Evolutionary conservation across 176 grass and related monocot genomes (phyloP), one percentile per base, ranked within the genome.

Genomic region (Stipa capillata): DNA sequence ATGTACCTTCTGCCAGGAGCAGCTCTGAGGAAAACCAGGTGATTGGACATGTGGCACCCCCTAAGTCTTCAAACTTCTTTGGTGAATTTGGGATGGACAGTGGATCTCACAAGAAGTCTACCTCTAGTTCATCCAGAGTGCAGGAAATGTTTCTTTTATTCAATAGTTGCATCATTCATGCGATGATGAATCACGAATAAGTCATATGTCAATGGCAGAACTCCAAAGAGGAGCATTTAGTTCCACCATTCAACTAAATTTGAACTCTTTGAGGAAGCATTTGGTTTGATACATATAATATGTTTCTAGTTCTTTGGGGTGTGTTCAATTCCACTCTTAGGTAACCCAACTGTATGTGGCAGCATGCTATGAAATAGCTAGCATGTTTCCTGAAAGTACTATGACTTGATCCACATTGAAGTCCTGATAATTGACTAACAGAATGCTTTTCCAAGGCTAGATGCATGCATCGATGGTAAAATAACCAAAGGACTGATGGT

Each of bases 61-160:
- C 97, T 57, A 99, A 91, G 59, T 94, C 90, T 37, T 91, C 90
- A 17, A 93, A 89, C 84, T 95, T 99, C 76, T 99, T 99, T 83
- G 90, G 85, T 23, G 92, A 99, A 51, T 99, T 89, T 86, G 97
- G 90, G 50, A 99, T 91, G 92, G 92, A 96, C n/a, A 85, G 71
- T 83, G 82, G 81, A 82, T 85, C 88, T 83, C 75, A 87, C 36
- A 99, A 99, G 77, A 95, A 94, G 42, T 58, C 86, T 52, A 49
- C 48, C 52, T 86, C 86, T 52, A 65, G 20, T 80, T 83, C 92
- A 81, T 93, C 92, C 80, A 95, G 93, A 93, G 65, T 69, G 17
- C 88, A 93, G 97, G 97, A 93, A 91, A 76, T 39, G 44, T 35
- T 37, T 63, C 7, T 81, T 39, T 74, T 42, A 74, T 68, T 32